phyloP scores from a whole-genome alignment of 1,284 basidiomycete species.

The Cryptococcus sp. region DNA sequence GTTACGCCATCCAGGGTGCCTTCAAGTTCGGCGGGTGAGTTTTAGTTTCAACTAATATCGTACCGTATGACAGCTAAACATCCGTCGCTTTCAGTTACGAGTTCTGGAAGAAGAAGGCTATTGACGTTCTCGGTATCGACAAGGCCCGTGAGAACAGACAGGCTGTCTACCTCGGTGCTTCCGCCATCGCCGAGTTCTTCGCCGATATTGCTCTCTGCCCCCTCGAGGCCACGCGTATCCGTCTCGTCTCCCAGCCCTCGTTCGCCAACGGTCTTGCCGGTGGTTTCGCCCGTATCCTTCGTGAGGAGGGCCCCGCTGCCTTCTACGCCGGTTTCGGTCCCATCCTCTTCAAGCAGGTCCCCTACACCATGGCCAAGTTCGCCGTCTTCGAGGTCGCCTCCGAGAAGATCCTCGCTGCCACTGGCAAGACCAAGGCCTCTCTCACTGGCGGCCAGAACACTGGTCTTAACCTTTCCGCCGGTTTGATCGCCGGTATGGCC shows the following conservation, averaged over 20 bases:
- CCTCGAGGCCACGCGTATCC: conserved; percentile 62
- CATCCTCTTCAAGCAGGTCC: conserved; percentile 61
- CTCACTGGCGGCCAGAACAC: conserved; percentile 52
- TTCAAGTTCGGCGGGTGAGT: conserved; percentile 85
- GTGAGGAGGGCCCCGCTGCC: conserved; percentile 57
- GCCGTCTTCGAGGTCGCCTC: conserved; percentile 56
- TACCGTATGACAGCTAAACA: not conserved
- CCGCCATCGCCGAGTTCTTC: conserved; percentile 91
- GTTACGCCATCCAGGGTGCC: conserved; percentile 93
- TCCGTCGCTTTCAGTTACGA: conserved; percentile 62
- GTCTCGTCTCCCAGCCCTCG: conserved; percentile 59
- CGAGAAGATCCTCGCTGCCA: conserved; percentile 56
- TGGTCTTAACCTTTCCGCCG: conserved; percentile 54
- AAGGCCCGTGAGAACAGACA: conserved; percentile 83
- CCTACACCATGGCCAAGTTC: conserved; percentile 61
- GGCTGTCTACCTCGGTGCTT: conserved; percentile 90
- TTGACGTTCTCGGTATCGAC: conserved; percentile 83
- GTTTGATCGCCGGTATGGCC: conserved; percentile 61
- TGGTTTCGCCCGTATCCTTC: conserved; percentile 59
- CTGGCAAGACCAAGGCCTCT: conserved; percentile 57
- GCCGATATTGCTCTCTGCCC: conserved; percentile 72
- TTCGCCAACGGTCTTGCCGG: conserved; percentile 59
- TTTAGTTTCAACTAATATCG: not conserved
- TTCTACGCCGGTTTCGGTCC: conserved; percentile 63
- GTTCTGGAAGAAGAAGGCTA: conserved; percentile 89